Conservation (phyloP, 441 rosid species). For the Croton setiger region DNA sequence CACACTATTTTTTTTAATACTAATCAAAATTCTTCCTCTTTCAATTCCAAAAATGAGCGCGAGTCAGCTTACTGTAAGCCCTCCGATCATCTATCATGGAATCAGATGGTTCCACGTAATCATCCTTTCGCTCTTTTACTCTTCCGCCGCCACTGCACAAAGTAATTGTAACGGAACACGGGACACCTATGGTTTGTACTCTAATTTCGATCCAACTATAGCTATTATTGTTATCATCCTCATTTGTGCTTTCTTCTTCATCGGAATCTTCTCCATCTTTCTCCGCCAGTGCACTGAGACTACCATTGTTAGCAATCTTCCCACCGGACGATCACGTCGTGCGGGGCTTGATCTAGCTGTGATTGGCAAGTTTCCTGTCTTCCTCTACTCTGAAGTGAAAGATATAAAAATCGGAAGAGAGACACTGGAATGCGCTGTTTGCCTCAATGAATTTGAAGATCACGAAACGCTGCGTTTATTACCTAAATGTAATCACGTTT, state of each 20-base stretch:
- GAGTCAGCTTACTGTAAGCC: constrained; percentile 5
- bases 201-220: constrained; percentile 54
- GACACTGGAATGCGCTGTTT: constrained; percentile 75
- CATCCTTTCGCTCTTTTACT: constrained; percentile 2
- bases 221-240: constrained; percentile 50
- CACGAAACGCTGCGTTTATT: constrained; percentile 74
- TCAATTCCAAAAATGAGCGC: neutral
- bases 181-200: constrained; percentile 9
- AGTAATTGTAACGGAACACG: constrained; percentile 11
- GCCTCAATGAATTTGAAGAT: constrained; percentile 70
- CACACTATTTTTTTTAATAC: neutral
- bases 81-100: constrained; percentile 13
- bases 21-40: too few species aligned
- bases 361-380: constrained; percentile 57
- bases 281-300: constrained; percentile 44
- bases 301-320: constrained; percentile 16
- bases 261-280: constrained; percentile 64
- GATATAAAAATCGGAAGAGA: constrained; percentile 56
- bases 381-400: constrained; percentile 65
- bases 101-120: constrained; percentile 14
- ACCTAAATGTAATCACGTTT: constrained; percentile 82
- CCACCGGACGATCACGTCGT: constrained; percentile 21
- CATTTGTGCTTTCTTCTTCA: constrained; percentile 52
- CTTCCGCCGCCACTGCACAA: constrained; percentile 21
- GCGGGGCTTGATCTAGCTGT: constrained; percentile 46